Conservation (phyloP, 225 moss, liverwort and hornwort species). For the Polytrichum formosum region DNA sequence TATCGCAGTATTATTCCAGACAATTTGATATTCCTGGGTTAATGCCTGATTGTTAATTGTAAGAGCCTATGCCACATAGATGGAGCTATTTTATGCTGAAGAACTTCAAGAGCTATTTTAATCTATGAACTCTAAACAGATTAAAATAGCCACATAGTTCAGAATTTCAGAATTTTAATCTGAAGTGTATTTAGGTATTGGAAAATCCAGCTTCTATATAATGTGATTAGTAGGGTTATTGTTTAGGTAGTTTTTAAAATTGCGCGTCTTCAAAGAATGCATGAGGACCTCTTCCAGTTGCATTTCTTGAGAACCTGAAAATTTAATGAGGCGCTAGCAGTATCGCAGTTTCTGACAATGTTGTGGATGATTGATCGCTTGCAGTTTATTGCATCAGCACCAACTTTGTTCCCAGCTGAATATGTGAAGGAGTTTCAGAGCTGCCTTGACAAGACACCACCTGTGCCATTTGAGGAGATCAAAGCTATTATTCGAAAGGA, state of each 20-base stretch:
- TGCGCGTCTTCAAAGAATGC: no score
- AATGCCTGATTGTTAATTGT: constrained; percentile 5
- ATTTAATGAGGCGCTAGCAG: no score
- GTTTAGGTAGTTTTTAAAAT: neutral
- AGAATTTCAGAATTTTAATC: neutral
- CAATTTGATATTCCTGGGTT: neutral
- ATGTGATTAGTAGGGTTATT: neutral
- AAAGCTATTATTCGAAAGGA: constrained; percentile 78
- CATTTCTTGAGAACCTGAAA: no score
- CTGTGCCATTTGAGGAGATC: constrained; percentile 68
- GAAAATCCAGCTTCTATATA: neutral
- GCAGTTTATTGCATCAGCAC: constrained; percentile 94
- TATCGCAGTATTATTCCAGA: no score
- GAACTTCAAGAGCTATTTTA: neutral
- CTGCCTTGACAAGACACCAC: constrained; percentile 86
- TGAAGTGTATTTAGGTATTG: neutral
- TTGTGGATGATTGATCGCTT: constrained; percentile 11
- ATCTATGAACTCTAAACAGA: neutral
- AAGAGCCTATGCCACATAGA: no score
- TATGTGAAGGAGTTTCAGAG: constrained; percentile 97
- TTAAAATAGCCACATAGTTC: no score
- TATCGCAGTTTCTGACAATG: neutral
- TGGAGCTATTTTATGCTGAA: neutral
- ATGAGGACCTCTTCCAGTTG: no score
- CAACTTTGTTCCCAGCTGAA: constrained; percentile 89